Evolutionary conservation across 345 rosid genomes (phyloP).

Genomic region (Moricandia arvensis): DNA sequence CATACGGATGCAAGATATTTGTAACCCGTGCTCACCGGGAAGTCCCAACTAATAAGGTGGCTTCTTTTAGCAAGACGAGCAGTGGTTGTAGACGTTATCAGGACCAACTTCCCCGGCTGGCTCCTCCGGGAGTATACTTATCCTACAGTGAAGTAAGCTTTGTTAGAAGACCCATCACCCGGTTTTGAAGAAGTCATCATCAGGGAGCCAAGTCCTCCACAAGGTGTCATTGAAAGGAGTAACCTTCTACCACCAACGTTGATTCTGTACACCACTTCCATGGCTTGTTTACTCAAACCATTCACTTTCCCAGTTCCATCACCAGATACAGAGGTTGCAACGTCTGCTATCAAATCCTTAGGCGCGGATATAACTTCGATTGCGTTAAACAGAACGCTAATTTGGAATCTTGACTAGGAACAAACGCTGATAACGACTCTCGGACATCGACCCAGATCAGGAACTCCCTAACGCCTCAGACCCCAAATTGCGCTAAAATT

Average conservation of each 20-base stretch:
- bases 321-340: conserved; percentile 45
- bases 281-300: conserved; percentile 54
- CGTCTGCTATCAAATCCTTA: conserved; percentile 63
- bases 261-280: conserved; percentile 57
- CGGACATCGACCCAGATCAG: conserved; percentile 48
- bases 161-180: too few species aligned
- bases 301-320: conserved; percentile 43
- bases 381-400: conserved; percentile 74
- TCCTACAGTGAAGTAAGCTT: too few species aligned
- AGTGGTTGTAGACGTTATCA: too few species aligned
- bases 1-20: too few species aligned
- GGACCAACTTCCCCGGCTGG: too few species aligned
- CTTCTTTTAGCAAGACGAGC: too few species aligned
- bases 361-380: conserved; percentile 92
- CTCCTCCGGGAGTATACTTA: too few species aligned
- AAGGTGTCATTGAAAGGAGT: too few species aligned
- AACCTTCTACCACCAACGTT: conserved; percentile 80
- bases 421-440: conserved; percentile 52
- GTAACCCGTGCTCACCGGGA: too few species aligned
- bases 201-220: too few species aligned
- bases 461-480: conserved; percentile 66
- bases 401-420: conserved; percentile 49
- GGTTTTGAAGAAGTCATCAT: too few species aligned
- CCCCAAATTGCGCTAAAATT: conserved; percentile 39
- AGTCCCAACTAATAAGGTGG: too few species aligned